Evolutionary conservation across 805 yeast species (phyloP).

Genomic region (Candida cerambycidarum): DNA sequence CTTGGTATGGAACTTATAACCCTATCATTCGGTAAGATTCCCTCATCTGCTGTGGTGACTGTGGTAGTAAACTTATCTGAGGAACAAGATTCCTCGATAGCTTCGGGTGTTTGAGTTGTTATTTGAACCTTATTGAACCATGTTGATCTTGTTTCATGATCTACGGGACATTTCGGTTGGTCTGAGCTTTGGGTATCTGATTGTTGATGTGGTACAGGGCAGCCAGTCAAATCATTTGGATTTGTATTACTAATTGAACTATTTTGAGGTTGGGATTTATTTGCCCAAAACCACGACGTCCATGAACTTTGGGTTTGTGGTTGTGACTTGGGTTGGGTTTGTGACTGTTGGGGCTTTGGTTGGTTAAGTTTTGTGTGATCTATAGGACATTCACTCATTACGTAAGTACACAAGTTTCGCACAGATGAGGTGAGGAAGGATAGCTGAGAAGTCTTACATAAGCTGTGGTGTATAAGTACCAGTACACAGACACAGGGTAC

Average conservation of each 20-base stretch:
- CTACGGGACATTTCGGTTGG: constrained; percentile 27
- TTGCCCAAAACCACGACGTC: constrained; percentile 10
- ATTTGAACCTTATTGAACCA: constrained; percentile 41
- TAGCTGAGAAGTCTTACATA: too few species aligned
- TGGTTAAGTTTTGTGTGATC: constrained; percentile 1
- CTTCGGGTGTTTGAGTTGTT: constrained; percentile 30
- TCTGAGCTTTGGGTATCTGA: background rate
- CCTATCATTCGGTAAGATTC: constrained; percentile 64
- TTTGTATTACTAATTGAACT: too few species aligned
- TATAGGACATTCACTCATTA: constrained; percentile 5
- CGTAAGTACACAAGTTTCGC: background rate
- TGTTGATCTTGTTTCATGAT: constrained; percentile 31
- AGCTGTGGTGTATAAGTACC: too few species aligned
- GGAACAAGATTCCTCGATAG: constrained; percentile 32
- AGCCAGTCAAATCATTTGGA: constrained; percentile 15
- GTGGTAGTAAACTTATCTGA: constrained; percentile 16
- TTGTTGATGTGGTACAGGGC: constrained; percentile 52
- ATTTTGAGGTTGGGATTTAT: background rate
- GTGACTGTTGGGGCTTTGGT: background rate
- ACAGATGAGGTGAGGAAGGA: background rate
- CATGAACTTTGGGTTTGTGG: background rate
- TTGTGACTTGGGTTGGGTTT: background rate
- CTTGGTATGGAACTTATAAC: constrained; percentile 83
- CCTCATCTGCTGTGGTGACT: constrained; percentile 39
- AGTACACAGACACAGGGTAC: too few species aligned